Base-by-base conservation (phyloP, 2,329 filamentous ascomycete species). In the Akanthomyces dipterigenus region DNA sequence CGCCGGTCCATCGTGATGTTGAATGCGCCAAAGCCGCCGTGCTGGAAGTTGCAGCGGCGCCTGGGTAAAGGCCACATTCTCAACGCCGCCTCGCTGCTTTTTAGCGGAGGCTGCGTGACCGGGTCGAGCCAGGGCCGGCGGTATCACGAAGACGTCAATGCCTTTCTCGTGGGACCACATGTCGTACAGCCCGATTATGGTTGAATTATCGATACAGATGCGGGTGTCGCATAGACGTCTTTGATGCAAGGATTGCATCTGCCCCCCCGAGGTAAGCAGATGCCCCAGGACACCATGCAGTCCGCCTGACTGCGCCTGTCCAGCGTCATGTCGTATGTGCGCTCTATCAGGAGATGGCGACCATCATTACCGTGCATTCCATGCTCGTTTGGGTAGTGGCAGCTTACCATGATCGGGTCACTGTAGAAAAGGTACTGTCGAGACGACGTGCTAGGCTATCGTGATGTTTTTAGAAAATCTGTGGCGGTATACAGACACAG, bases 91-190 rank as follows among this genome's bases (percentile, higher is more conserved):
- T 61, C 58, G 26, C 57, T 59, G 38, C 62, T 53, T 26, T 59
- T 51, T 62, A 62, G 64, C 16, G 62, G 60, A 2, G 42, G 20
- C 4, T 28, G 2, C 5, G 38, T 16, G 61, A 62, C 64, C 1
- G 60, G 24, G 28, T n/a, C 11, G 1, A 65, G 12, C 64, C 64
- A 65, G 12, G 31, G 34, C n/a, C 14, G 64, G 64, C 18, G 63
- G 63, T 63, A 65, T 65, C 20, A 63, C 64, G 45, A 64, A 65
- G 20, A 63, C 64, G n/a, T 65, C 57, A 9, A 64, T 50, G 5
- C 63, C 63, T 6, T 60, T 43, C 18, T 62, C 22, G 22, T 18
- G 36, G 31, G 63, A 64, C 24, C 28, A 31, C 28, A 31, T 31
- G 28, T 8, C 28, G 28, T 31, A 31, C 5, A 31, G 28, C 28